Percentiles rank a stretch among this genome's conserved stretches.
phyloP scores from a whole-genome alignment of 164 flowering plant genomes.

The Nymphaea thermarum region DNA sequence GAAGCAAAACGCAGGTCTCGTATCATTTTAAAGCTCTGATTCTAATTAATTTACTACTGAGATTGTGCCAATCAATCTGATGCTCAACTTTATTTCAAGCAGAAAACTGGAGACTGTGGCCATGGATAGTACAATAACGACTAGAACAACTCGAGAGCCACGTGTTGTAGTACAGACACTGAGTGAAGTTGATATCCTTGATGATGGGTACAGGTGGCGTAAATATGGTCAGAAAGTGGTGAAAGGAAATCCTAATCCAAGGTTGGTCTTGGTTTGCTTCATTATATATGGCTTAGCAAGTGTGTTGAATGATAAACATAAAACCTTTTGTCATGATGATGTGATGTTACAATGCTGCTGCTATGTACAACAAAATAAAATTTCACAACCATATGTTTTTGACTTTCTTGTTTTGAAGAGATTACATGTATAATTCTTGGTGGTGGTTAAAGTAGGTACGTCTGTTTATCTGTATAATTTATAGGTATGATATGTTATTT shows the following conservation, averaged over 20 bases:
- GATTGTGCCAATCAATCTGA: too few relatives aligned
- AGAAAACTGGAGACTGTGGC: neutral
- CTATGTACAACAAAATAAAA: too few relatives aligned
- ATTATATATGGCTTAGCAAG: neutral
- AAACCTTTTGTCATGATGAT: too few relatives aligned
- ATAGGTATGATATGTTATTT: too few relatives aligned
- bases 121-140: conserved; percentile 57
- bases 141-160: conserved; percentile 86
- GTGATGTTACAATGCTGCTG: too few relatives aligned
- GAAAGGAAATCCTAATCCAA: conserved; percentile 94
- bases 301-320: neutral
- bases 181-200: conserved; percentile 92
- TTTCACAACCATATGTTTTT: too few relatives aligned
- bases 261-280: conserved; percentile 21
- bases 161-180: conserved; percentile 93
- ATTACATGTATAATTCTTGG: neutral
- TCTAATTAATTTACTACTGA: too few relatives aligned
- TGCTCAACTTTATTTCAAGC: neutral
- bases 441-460: neutral
- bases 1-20: conserved; percentile 79
- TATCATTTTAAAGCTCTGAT: too few relatives aligned
- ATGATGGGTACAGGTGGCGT: conserved; percentile 93
- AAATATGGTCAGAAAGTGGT: conserved; percentile 96
- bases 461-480: too few relatives aligned
- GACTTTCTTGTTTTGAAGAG: too few relatives aligned